Base-by-base conservation (phyloP, 2,329 filamentous ascomycete genomes). In the Bipolaris victoriae region DNA sequence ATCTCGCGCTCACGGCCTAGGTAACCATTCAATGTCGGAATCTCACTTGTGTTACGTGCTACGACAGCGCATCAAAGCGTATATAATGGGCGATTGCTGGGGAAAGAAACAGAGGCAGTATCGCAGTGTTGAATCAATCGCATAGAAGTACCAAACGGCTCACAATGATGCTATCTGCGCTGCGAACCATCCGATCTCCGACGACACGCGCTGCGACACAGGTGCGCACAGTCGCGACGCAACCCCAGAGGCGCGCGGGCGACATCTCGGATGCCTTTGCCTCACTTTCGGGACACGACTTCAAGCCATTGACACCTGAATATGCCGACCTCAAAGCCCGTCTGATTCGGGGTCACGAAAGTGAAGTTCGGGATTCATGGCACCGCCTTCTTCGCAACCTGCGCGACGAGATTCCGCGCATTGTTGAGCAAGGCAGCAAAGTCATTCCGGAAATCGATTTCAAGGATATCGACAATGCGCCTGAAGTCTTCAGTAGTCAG, bases 401-500 rank as follows among this genome's bases (percentile, higher is more conserved):
- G 24, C 73, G 75, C 26, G 72, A 80, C 52, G 80, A 83, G 57
- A 78, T 81, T 22, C 76, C 77, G 37, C 66, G 76, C 36, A 81
- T 83, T 31, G 72, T 74, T 13, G 73, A 77, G 57, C 70, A 73
- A 13, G 77, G 79, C 10, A 76, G 78, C 10, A 75, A 72, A 15
- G 68, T 78, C 41, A 75, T 83, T 15, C 81, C 81, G 0, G 75
- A 80, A 56, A 82, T 83, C 36, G 67, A 81, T 50, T 82, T 79
- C 70, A 75, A 76, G 29, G 79, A 82, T 43, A 71, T 83, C 15
- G 74, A 73, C 3, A 75, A 79, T 52, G 80, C 83, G 49, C 81
- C 84, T 2, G 77, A 82, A 22, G 77, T 81, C 1, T 90, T 90
- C 70, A 80, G 78, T 50, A 77, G 78, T 46, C 83, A 84, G 66